Conservation (phyloP, 306 rosid species). For the Cucurbita argyrosperma region DNA sequence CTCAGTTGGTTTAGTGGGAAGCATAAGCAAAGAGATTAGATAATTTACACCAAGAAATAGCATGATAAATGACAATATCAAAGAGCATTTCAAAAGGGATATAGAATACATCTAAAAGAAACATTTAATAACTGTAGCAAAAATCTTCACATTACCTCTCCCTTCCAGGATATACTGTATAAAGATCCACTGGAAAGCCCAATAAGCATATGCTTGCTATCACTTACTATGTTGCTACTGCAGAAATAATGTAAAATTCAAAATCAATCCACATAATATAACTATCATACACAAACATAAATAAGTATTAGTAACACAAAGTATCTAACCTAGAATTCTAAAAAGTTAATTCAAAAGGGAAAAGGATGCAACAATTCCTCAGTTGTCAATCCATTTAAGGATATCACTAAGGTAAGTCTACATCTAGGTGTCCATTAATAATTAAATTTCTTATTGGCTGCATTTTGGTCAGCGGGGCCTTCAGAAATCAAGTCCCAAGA, state of each 20-base stretch:
- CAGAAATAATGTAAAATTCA: slow-evolving; percentile 10
- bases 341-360: not conserved
- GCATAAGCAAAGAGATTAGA: too few relatives aligned
- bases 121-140: not conserved
- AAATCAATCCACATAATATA: slow-evolving; percentile 17
- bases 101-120: not conserved
- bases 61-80: too few relatives aligned
- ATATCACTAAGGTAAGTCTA: not conserved
- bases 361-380: not conserved
- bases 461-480: not conserved
- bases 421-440: not conserved
- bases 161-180: slow-evolving; percentile 89
- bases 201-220: slow-evolving; percentile 65
- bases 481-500: not conserved
- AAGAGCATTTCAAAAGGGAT: not conserved
- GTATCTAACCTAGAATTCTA: not conserved
- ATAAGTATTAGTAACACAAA: not conserved
- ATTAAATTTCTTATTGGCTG: not conserved
- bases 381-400: not conserved
- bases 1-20: too few relatives aligned
- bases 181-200: slow-evolving; percentile 91
- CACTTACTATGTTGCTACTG: slow-evolving; percentile 88
- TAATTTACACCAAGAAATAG: too few relatives aligned
- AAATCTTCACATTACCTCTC: slow-evolving; percentile 52
- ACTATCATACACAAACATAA: slow-evolving; percentile 2